A percentile compares a stretch with the other conserved stretches of the same genome.
Evolutionary conservation across 169 alveolate genomes (phyloP).

Genomic region (Amoebophrya sp.): DNA sequence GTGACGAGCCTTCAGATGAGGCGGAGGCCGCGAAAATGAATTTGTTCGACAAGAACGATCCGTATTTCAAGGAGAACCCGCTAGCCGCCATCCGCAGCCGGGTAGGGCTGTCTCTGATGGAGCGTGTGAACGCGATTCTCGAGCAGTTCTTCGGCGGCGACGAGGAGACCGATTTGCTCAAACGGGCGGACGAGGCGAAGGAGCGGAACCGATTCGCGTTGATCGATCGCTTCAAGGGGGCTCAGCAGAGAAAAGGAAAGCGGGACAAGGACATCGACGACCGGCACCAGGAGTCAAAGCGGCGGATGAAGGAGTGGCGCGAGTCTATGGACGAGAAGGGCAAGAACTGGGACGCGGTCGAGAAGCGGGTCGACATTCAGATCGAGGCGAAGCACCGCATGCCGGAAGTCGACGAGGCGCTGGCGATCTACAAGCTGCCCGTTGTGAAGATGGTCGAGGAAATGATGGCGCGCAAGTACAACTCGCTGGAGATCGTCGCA

Average conservation of each 20-base stretch:
- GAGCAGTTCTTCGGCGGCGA: not conserved
- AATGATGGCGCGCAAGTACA: not conserved
- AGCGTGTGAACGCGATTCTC: not conserved
- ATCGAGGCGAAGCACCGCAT: not conserved
- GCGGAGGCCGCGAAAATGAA: too few relatives aligned
- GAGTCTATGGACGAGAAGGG: not conserved
- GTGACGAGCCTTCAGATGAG: too few relatives aligned
- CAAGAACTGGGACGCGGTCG: not conserved
- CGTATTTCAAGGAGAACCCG: too few relatives aligned
- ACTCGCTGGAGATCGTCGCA: not conserved
- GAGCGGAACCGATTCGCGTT: not conserved
- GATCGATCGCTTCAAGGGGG: not conserved
- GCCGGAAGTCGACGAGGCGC: not conserved
- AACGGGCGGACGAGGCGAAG: not conserved
- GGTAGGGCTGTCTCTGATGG: not conserved
- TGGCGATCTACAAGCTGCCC: not conserved
- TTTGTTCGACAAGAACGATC: not conserved
- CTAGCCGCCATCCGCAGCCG: not conserved
- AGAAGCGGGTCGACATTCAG: not conserved
- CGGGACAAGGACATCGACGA: not conserved
- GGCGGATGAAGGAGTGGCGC: not conserved
- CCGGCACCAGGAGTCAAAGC: not conserved
- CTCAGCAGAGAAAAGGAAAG: not conserved
- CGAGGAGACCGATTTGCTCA: not conserved
- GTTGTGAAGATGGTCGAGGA: not conserved